Base-by-base conservation (phyloP, 139 green algal species). In the Chlorella sp. region DNA sequence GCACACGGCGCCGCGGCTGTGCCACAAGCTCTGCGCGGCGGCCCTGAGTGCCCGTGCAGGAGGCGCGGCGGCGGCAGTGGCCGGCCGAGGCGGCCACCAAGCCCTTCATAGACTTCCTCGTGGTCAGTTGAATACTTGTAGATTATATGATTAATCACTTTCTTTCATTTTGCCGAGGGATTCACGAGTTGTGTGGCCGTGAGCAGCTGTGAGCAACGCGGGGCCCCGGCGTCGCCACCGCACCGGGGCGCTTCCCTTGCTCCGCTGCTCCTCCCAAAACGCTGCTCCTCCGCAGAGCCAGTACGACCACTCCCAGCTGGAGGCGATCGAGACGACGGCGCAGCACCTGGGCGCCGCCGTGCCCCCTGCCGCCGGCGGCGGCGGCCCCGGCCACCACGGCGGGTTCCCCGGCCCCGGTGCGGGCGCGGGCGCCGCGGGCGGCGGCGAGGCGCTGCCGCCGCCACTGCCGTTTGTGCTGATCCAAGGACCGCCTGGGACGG, bases 401-500 rank as follows among this genome's bases (percentile, higher is more conserved):
- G n/a, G n/a, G n/a, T n/a, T n/a, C n/a, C n/a, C n/a, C n/a, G n/a
- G n/a, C n/a, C n/a, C n/a, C n/a, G n/a, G n/a, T n/a, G n/a, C n/a
- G n/a, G n/a, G n/a, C n/a, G 33, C 33, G 1, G 41, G 29, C 17
- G 23, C 41, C 42, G 41, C 29, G 11, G 61, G 51, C 35, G 27
- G 31, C 42, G 61, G 29, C 60, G 33, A 50, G 33, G 42, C 35
- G 8, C 27, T 33, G 12, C 53, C 36, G 36, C 56, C 71, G 19
- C 48, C 72, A 14, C 58, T 89, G 72, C 87, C 91, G 3, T 91
- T 95, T 70, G 79, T 89, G 9, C 81, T 95, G 14, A 89, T 95
- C 45, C 92, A 95, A 79, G 94, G 94, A 4, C 93, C 93, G 4
- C 93, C 94, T 11, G 95, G 95, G 42, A 99, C 95, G 3, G 95